Base-by-base conservation (phyloP, 805 yeast species). In the Hanseniaspora lachancei region DNA sequence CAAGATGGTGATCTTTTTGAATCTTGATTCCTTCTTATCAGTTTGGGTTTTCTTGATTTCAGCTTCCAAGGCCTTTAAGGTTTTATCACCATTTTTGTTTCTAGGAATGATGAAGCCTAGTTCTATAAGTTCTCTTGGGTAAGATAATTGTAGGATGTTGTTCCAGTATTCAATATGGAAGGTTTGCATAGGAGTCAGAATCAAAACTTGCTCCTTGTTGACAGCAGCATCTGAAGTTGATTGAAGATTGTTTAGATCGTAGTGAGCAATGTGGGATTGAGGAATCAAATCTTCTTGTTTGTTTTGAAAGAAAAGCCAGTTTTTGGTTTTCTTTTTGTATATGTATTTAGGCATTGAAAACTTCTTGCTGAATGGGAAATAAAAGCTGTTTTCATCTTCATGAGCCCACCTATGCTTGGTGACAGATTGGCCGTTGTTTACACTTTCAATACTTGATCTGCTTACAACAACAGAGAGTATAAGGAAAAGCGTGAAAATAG, bases 81-180 rank as follows among this genome's bases (percentile, higher is more conserved):
- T 95, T 20, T 66, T 67, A 68, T 89, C 96, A 39, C 97, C 99
- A 49, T 85, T 86, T 18, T 74, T 68, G 36, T 81, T 79, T 62
- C 95, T 75, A 57, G 99, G 97, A 41, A 89, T 76, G 52, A 93
- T 91, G 66, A 93, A 89, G 0, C 97, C 98, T 53, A 93, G 74
- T 62, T 89, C 95, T 51, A 91, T 76, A 59, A 86, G 76, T 51
- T 80, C 82, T 68, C 91, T 85, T 55, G 96, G 97, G 68, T 93
- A 93, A 21, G 81, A 72, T 62, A 93, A 71, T 61, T 75, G 75
- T 58, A 84, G 68, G 58, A 93, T 70, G 68, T 93, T 93, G 40
- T 78, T 78, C 97, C 97, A 93, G 72, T 89, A 93, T 60, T 79
- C 84, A 35, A 81, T 80, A 66, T 86, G 81, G 66, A 93, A 93